These are phyloP conservation scores for Vitis labrusca DNA, from an alignment of 164 flowering plant species.

Conservation along the genomic window DNA sequence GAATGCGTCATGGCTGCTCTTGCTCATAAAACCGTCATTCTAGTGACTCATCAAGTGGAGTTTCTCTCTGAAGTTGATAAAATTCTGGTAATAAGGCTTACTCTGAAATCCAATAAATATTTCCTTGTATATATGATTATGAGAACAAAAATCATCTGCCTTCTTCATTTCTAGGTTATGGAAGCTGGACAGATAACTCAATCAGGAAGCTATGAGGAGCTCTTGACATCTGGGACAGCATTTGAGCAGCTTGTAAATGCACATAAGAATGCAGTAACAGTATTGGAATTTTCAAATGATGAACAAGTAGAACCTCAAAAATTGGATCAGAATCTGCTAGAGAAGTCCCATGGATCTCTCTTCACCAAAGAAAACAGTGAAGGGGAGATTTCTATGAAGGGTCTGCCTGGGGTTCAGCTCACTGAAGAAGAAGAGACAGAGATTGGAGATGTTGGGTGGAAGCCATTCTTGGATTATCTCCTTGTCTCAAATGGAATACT, in stretches of 20 bases:
- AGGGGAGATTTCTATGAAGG: constrained; percentile 42
- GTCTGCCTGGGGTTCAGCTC: constrained; percentile 44
- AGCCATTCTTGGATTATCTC: constrained; percentile 69
- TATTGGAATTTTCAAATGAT: constrained; percentile 18
- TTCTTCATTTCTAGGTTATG: constrained; percentile 49
- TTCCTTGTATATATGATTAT: no score
- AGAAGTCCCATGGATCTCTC: constrained; percentile 14
- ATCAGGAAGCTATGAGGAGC: constrained; percentile 68
- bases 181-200: constrained; percentile 64
- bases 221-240: constrained; percentile 56
- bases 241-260: constrained; percentile 84
- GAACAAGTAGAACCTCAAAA: constrained; percentile 15
- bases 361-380: constrained; percentile 25
- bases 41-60: constrained; percentile 95
- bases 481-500: constrained; percentile 45
- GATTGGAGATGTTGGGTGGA: constrained; percentile 73
- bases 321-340: not conserved
- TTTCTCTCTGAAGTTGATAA: constrained; percentile 67
- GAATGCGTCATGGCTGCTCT: constrained; percentile 79
- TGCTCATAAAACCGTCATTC: constrained; percentile 62
- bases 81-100: constrained; percentile 54
- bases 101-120: no score
- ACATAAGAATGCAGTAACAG: constrained; percentile 57
- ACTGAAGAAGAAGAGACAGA: constrained; percentile 77
- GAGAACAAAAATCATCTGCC: no score